Conservation (phyloP, 1,284 basidiomycete genomes). For the Cutaneotrichosporon sp. region DNA sequence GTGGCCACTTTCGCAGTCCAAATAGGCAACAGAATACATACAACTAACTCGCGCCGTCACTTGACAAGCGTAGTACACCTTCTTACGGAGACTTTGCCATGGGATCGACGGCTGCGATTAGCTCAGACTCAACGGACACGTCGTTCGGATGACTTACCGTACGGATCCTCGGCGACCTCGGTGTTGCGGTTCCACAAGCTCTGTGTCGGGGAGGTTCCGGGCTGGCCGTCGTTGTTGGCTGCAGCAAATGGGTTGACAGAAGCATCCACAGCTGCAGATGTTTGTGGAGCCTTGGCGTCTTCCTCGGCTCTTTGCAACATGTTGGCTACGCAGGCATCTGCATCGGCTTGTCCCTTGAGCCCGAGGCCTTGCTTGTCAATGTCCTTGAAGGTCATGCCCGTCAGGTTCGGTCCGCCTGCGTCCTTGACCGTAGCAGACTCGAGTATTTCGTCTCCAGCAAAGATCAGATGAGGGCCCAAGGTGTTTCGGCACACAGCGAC, state of each 20-base stretch:
- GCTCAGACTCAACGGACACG: background rate
- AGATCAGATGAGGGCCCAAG: slow-evolving; percentile 11
- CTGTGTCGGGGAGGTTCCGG: background rate
- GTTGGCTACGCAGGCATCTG: background rate
- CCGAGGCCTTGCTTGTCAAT: background rate
- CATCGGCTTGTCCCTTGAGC: background rate
- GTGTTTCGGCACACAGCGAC: slow-evolving; percentile 17
- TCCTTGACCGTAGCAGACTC: slow-evolving; percentile 12
- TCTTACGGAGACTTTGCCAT: background rate
- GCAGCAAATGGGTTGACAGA: no score
- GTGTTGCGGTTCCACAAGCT: background rate
- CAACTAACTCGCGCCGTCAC: no score
- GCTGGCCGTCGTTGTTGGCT: background rate
- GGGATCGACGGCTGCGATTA: background rate
- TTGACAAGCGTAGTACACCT: no score
- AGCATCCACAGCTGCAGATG: background rate
- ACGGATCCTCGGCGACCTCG: background rate
- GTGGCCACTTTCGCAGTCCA: no score
- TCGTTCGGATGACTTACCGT: background rate
- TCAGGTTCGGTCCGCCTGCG: slow-evolving; percentile 15
- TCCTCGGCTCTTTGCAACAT: background rate
- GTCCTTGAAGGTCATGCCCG: background rate
- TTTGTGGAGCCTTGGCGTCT: background rate
- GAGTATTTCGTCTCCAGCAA: slow-evolving; percentile 12
- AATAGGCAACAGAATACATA: no score